These are phyloP conservation scores for Takashimella koratensis DNA, from an alignment of 1,284 basidiomycete genomes.

Conservation along the genomic window DNA sequence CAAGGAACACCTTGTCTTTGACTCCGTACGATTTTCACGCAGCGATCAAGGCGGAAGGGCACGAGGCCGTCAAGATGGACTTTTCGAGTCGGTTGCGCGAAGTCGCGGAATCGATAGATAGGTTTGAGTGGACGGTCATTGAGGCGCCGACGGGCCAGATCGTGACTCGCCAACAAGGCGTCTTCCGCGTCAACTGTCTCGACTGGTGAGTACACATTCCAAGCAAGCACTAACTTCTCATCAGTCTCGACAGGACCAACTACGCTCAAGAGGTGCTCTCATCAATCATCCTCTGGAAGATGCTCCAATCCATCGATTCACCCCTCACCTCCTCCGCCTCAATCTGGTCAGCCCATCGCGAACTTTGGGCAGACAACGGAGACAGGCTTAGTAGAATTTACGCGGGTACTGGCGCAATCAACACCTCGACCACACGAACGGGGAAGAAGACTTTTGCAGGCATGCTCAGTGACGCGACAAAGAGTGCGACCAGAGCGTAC, in stretches of 20 bases:
- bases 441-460: conserved; percentile 92
- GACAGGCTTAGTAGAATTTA: conserved; percentile 85
- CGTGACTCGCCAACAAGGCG: conserved; percentile 78
- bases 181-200: conserved; percentile 92
- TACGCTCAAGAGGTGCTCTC: conserved; percentile 93
- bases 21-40: conserved; percentile 95
- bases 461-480: conserved; percentile 90
- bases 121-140: conserved; percentile 79
- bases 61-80: conserved; percentile 78
- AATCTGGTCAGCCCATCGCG: conserved; percentile 82
- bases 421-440: conserved; percentile 89
- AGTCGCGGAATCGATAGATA: conserved; percentile 65
- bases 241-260: conserved; percentile 93
- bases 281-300: conserved; percentile 62
- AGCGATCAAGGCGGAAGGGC: conserved; percentile 73
- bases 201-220: conserved; percentile 77
- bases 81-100: conserved; percentile 65
- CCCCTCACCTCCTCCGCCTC: conserved; percentile 39
- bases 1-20: conserved; percentile 50
- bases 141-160: conserved; percentile 63
- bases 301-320: conserved; percentile 39
- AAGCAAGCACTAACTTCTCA: conserved; percentile 13
- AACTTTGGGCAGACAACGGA: conserved; percentile 95
- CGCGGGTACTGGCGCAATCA: conserved; percentile 92
- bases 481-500: conserved; percentile 86